These are phyloP conservation scores for Monilinia polystroma DNA, from an alignment of 2,329 filamentous ascomycete species.

Conservation along the genomic window DNA sequence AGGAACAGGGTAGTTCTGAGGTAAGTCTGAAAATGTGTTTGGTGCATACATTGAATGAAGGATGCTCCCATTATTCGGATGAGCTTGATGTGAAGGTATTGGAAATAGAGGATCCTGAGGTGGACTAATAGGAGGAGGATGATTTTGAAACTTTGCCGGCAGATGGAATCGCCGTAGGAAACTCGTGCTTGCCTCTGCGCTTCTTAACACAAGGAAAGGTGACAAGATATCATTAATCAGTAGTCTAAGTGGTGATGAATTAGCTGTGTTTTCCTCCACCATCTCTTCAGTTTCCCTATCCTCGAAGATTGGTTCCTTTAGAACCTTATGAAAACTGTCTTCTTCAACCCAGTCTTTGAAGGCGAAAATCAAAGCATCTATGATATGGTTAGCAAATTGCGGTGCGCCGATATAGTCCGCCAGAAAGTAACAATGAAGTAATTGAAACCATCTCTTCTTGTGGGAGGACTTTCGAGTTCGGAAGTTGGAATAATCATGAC, in stretches of 20 bases:
- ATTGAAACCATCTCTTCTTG: conserved; percentile 3
- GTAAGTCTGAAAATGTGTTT: not conserved
- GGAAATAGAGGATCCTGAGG: too few relatives aligned
- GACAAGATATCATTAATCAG: not conserved
- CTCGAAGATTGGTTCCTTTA: not conserved
- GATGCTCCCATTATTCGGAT: too few relatives aligned
- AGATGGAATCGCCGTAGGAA: not conserved
- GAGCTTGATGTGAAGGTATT: not conserved
- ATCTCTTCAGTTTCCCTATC: not conserved
- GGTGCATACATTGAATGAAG: not conserved
- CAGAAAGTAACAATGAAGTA: conserved; percentile 2
- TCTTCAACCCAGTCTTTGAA: not conserved
- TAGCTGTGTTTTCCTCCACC: not conserved
- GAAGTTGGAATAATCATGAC: not conserved
- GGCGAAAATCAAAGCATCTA: not conserved
- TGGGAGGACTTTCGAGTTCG: not conserved
- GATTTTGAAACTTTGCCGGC: not conserved
- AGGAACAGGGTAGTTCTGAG: not conserved
- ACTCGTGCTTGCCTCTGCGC: not conserved
- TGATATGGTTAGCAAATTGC: not conserved
- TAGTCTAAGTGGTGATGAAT: not conserved
- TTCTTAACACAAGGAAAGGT: not conserved
- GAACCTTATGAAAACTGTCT: not conserved
- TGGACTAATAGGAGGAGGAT: too few relatives aligned
- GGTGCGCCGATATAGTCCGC: conserved; percentile 8